These are phyloP conservation scores for Cladosporium velox DNA, from an alignment of 2,329 filamentous ascomycete species.

Conservation along the genomic window DNA sequence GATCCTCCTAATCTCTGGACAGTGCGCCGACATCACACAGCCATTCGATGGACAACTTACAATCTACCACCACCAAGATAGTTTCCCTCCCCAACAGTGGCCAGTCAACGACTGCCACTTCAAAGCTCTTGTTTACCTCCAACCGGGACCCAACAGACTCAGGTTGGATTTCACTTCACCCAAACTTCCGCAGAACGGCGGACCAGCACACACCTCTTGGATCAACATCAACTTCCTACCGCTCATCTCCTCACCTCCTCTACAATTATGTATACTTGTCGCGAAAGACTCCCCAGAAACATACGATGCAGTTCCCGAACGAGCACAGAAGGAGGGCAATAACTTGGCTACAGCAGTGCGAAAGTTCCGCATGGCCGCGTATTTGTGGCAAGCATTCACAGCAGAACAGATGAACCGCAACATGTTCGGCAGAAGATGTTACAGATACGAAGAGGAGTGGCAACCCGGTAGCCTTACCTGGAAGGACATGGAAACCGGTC, in stretches of 20 bases:
- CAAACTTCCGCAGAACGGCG: slow-evolving; percentile 71
- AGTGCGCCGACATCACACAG: slow-evolving; percentile 72
- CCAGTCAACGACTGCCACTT: slow-evolving; percentile 87
- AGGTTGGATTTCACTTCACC: slow-evolving; percentile 83
- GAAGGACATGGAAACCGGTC: slow-evolving; percentile 68
- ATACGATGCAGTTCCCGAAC: slow-evolving; percentile 78
- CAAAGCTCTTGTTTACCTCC: slow-evolving; percentile 87
- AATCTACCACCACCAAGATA: slow-evolving; percentile 79
- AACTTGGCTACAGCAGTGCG: slow-evolving; percentile 74
- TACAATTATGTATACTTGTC: slow-evolving; percentile 85
- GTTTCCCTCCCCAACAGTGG: slow-evolving; percentile 80
- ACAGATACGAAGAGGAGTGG: slow-evolving; percentile 95
- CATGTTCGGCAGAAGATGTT: slow-evolving; percentile 79
- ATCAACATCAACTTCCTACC: slow-evolving; percentile 86
- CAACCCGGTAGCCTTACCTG: slow-evolving; percentile 76
- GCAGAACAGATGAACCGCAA: slow-evolving; percentile 95
- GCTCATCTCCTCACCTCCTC: slow-evolving; percentile 72
- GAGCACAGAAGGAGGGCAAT: slow-evolving; percentile 78
- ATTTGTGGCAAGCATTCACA: slow-evolving; percentile 96
- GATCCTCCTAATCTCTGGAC: slow-evolving; percentile 76
- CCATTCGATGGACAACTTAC: slow-evolving; percentile 77
- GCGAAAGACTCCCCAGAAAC: slow-evolving; percentile 85
- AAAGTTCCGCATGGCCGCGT: slow-evolving; percentile 94
- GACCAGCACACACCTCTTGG: slow-evolving; percentile 74
- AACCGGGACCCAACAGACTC: slow-evolving; percentile 84